A percentile compares a stretch with the other conserved stretches of the same genome.
Evolutionary conservation across 148 eudicot genomes (phyloP).

Genomic region (Vaccinium vitisidaea): DNA sequence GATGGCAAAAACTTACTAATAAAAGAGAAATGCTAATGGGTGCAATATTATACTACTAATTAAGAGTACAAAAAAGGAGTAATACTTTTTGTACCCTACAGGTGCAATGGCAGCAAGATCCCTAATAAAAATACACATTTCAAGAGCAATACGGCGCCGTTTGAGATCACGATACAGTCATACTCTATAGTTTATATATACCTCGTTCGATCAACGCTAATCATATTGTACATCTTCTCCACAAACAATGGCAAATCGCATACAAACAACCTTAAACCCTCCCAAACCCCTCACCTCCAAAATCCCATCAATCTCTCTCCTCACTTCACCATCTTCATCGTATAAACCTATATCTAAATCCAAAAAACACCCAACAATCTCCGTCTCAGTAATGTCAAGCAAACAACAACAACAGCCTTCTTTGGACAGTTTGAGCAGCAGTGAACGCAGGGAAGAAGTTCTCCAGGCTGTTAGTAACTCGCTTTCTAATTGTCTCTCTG

Average conservation of each 20-base stretch:
- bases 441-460: conserved; percentile 45
- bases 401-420: conserved; percentile 26
- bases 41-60: too few species aligned
- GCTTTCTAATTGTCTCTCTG: conserved; percentile 59
- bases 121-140: too few species aligned
- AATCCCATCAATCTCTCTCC: conserved; percentile 7
- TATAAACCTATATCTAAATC: conserved; percentile 12
- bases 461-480: conserved; percentile 47
- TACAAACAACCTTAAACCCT: conserved; percentile 38
- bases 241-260: conserved; percentile 18
- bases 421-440: conserved; percentile 35
- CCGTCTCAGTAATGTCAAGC: conserved; percentile 35
- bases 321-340: conserved; percentile 8
- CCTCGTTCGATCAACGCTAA: neutral
- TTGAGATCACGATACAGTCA: too few species aligned
- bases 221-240: neutral
- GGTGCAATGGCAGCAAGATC: too few species aligned
- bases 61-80: too few species aligned
- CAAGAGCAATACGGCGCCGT: too few species aligned
- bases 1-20: too few species aligned
- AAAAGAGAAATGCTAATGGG: too few species aligned
- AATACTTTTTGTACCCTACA: too few species aligned
- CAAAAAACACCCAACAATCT: conserved; percentile 29
- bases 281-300: conserved; percentile 41
- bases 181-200: too few species aligned